Base-by-base conservation (phyloP, 768 basidiomycete species). In the Lactifluus subvellereus region DNA sequence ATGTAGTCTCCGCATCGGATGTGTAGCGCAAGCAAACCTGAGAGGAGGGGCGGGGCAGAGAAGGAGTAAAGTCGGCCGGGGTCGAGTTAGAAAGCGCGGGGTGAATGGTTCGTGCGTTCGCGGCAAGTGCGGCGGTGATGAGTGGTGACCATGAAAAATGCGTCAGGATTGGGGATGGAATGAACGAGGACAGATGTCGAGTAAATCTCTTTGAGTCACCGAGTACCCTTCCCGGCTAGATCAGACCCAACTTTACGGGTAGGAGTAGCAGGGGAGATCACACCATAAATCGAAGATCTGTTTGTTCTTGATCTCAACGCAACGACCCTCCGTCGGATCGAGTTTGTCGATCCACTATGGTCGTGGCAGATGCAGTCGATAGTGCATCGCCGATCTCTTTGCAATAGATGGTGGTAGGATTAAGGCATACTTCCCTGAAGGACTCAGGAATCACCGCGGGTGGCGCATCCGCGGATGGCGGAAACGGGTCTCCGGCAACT, bases 1-100 rank as follows among this genome's bases (percentile, higher is more conserved):
- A 71, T 37, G 62, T 74, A 83, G 70, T 82, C 82, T 6, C 82
- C 82, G 33, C 81, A 74, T 6, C 82, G 79, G 48, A 83, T 72
- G 66, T 83, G 82, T 11, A 83, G 68, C 16, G 73, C 79, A 18
- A 83, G 72, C 0, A 81, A 70, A 22, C 80, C 77, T 8, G 72
- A 59, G 33, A 80, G 71, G 6, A 70, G 67, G 27, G 71, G 30
- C 16, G 69, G 61, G 45, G 64, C 61, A 20, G 59, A 47, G 55
- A 52, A 14, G 51, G 47, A 35, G 45, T 35, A 13, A 52, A 62
- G 22, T 38, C 55, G 0, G 61, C 49, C 20, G 51, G 18, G 13
- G 62, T 45, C 38, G 18, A 35, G 43, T 59, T 59, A n/a, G 59
- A 64, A 6, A 60, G 32, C 20, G 51, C 16, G 54, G 37, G 66